Evolutionary conservation across 257 asterid genomes (phyloP), one percentile per base, ranked within the genome.

Genomic region (Henckelia pumila): DNA sequence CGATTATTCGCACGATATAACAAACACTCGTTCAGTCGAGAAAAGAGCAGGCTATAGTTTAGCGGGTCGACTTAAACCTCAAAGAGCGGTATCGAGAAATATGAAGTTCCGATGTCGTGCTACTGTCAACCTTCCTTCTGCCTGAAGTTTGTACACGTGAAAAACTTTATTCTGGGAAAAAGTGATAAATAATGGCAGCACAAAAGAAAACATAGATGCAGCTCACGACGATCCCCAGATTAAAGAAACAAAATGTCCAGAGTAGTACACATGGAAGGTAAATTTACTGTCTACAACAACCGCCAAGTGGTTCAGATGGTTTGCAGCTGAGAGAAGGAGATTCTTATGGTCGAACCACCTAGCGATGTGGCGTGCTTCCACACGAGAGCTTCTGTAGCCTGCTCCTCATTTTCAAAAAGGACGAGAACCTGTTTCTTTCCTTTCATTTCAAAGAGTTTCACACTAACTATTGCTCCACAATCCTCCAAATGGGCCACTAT

Each of bases 361-460:
- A 94, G 92, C 3, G 95, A 80, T 8, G 96, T 88, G 23, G 99
- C 99, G 75, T 94, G 97, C 83, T 94, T 94, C 87, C 99, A 88
- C 71, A 88, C 95, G 63, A 94, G 95, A 69, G 97, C 95, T 81
- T 94, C 99, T 32, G 99, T 85, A 26, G 99, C 97, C 81, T 84
- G 91, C 83, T 91, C 96, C 80, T 94, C 97, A 16, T 76, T 88
- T 77, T 94, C 97, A 58, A 87, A 88, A 50, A 86, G 95, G 69
- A 91, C 87, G 30, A 91, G 96, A 76, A 95, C 92, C 79, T 91
- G 99, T 74, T 94, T 91, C 86, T 91, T 91, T 20, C 99, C 95
- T 17, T 94, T 94, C 94, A 86, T 88, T 81, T 91, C 99, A 73
- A 94, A 93, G 13, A 91, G 82, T 75, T 94, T 94, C 2, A 87